Percentiles rank a stretch among this genome's conserved stretches.
phyloP scores from a whole-genome alignment of 257 asterid species.

The Eustoma russellianum region DNA sequence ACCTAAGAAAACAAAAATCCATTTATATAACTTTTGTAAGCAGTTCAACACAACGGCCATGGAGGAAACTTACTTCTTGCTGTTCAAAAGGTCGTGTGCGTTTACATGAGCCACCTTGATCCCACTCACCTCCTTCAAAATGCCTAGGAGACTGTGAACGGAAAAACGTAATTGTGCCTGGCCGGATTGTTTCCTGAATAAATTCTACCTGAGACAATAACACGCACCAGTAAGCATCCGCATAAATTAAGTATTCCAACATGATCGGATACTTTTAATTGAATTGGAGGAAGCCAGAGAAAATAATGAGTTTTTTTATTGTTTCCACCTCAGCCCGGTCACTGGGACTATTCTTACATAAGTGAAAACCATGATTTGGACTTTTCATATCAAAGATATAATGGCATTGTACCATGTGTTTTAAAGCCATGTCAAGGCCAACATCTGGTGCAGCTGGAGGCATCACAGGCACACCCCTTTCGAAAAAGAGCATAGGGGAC shows the following conservation, averaged over 20 bases:
- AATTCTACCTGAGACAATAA: conserved; percentile 37
- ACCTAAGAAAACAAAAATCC: conserved; percentile 31
- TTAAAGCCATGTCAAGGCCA: conserved; percentile 71
- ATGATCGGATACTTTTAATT: not conserved
- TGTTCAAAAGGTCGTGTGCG: conserved; percentile 52
- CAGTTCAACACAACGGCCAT: not conserved
- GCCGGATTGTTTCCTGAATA: conserved; percentile 40
- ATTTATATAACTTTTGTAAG: not conserved
- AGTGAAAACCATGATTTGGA: no score
- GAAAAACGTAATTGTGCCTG: conserved; percentile 44
- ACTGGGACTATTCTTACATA: no score
- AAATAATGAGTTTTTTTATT: not conserved
- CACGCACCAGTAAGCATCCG: conserved; percentile 6
- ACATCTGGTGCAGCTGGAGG: conserved; percentile 62
- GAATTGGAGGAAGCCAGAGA: not conserved
- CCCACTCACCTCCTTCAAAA: conserved; percentile 98
- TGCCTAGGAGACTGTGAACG: conserved; percentile 92
- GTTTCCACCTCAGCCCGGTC: not conserved
- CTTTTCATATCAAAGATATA: conserved; percentile 2
- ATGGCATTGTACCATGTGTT: conserved; percentile 54
- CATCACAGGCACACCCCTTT: conserved; percentile 62
- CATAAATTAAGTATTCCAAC: not conserved
- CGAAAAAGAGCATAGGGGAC: conserved; percentile 89
- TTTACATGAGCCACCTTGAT: conserved; percentile 87
- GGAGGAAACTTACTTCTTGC: conserved; percentile 50